Conservation (phyloP, 305 asterid genomes). For the Fraxinus baroniana region DNA sequence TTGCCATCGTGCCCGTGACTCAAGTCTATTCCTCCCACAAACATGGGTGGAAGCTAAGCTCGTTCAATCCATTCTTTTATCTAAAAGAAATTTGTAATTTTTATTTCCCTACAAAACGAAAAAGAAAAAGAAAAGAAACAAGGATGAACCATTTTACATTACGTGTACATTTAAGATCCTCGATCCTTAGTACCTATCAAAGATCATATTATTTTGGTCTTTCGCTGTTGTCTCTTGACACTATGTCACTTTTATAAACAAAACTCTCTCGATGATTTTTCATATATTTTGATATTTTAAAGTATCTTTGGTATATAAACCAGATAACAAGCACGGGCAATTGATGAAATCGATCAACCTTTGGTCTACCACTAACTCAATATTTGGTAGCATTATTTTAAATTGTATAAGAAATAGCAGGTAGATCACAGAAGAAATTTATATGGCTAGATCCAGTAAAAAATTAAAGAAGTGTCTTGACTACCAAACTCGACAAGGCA, state of each 20-base stretch:
- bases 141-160: neutral
- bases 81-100: neutral
- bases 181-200: neutral
- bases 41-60: neutral
- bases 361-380: neutral
- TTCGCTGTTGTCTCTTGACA: neutral
- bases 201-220: neutral
- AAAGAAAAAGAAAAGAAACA: neutral
- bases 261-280: neutral
- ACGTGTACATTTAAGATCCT: neutral
- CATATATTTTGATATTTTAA: neutral
- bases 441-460: slow-evolving; percentile 29
- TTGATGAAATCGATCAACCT: neutral
- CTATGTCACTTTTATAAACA: neutral
- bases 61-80: neutral
- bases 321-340: neutral
- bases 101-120: neutral
- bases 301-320: neutral
- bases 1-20: neutral
- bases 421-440: neutral
- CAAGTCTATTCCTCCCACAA: neutral
- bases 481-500: slow-evolving; percentile 32
- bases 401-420: neutral
- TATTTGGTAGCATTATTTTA: neutral
- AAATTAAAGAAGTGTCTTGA: slow-evolving; percentile 14